Conservation (phyloP, 164 flowering plant genomes). For the Nymphaea colorata region DNA sequence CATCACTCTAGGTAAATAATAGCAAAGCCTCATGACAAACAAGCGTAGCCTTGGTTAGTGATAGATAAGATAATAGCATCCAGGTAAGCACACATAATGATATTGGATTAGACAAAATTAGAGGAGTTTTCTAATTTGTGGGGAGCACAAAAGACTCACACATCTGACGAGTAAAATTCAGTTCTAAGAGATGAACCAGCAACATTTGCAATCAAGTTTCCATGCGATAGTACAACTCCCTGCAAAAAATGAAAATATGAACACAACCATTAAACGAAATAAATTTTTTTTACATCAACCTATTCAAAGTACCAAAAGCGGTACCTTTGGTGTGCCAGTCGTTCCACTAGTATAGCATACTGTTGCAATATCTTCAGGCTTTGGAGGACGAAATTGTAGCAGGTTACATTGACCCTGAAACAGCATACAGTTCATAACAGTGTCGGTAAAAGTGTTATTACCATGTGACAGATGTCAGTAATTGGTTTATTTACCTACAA, state of each 20-base stretch:
- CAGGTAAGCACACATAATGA: too few species aligned
- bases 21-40: too few species aligned
- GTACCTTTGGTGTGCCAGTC: slow-evolving; percentile 97
- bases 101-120: too few species aligned
- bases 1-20: too few species aligned
- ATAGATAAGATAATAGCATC: too few species aligned
- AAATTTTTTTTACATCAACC: background rate
- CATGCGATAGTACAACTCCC: slow-evolving; percentile 89
- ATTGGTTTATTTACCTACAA: too few species aligned
- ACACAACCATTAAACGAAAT: background rate
- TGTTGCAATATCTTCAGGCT: slow-evolving; percentile 87
- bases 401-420: slow-evolving; percentile 48
- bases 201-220: slow-evolving; percentile 72
- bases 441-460: too few species aligned
- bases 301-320: background rate
- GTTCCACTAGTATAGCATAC: slow-evolving; percentile 99
- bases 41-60: too few species aligned
- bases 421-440: background rate
- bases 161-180: slow-evolving; percentile 55
- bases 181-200: slow-evolving; percentile 36
- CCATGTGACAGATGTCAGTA: too few species aligned
- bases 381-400: slow-evolving; percentile 75
- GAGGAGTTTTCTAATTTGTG: too few species aligned
- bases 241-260: slow-evolving; percentile 8
- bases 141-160: slow-evolving; percentile 37